These are phyloP conservation scores for Triticum urartu DNA, from an alignment of 176 grass and related monocot genomes.

Conservation along the genomic window DNA sequence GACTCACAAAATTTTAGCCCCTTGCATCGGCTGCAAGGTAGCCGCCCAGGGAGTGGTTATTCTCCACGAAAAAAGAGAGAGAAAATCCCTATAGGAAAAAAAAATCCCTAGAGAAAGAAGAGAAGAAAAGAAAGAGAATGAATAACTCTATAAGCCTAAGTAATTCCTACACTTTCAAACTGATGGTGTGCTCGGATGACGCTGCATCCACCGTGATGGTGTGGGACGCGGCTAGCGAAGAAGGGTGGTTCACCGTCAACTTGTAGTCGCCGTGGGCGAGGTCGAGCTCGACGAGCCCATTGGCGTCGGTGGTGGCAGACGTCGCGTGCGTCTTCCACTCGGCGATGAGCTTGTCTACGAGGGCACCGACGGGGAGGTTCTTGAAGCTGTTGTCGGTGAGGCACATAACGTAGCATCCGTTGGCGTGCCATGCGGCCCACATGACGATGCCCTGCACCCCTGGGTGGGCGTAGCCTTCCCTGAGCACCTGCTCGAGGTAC, in stretches of 20 bases:
- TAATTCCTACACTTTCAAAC: not conserved
- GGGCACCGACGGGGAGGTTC: slow-evolving; percentile 45
- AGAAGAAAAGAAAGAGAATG: not conserved
- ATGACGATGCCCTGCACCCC: slow-evolving; percentile 59
- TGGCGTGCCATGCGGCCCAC: slow-evolving; percentile 58
- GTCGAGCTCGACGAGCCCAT: slow-evolving; percentile 33
- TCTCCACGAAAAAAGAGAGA: not conserved
- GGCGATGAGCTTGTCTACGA: slow-evolving; percentile 58
- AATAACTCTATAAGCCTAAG: not conserved
- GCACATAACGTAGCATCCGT: slow-evolving; percentile 62
- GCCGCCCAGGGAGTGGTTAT: not conserved
- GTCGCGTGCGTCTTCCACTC: slow-evolving; percentile 39
- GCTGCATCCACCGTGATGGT: not conserved
- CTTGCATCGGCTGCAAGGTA: not conserved
- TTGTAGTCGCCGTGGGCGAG: slow-evolving; percentile 55
- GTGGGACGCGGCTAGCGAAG: not conserved
- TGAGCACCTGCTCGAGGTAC: slow-evolving; percentile 53
- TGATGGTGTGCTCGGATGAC: not conserved
- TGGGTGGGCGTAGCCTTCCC: slow-evolving; percentile 60
- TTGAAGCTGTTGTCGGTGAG: slow-evolving; percentile 56
- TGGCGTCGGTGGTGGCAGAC: slow-evolving; percentile 7
- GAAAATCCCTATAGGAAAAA: not conserved
- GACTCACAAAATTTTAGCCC: not conserved
- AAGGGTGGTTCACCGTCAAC: slow-evolving; percentile 39
- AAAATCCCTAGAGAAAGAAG: not conserved